Base-by-base conservation (phyloP, 2,329 filamentous ascomycete genomes). In the Pyricularia sp. region DNA sequence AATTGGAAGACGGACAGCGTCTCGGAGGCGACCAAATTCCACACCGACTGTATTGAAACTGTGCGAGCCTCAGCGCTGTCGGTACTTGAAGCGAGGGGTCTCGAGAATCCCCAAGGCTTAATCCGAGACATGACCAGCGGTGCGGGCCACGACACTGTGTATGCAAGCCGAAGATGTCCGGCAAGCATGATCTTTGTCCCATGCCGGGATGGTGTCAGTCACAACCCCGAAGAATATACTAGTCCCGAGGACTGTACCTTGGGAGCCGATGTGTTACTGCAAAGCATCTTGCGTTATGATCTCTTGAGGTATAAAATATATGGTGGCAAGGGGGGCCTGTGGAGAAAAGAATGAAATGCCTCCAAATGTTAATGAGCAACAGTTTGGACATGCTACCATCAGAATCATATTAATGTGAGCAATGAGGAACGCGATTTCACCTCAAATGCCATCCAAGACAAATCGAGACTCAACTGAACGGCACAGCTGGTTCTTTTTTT, bases 111-210 rank as follows among this genome's bases (percentile, higher is more conserved):
- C n/a, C 17, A 28, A 25, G 77, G 81, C 1, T 70, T 78, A 1
- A 69, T 70, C 67, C 73, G 78, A 5, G 76, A 77, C 14, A 78
- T 82, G 73, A 78, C 75, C n/a, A 81, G 79, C 67, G 80, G 80
- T 6, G 79, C 79, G 0, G 81, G 81, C 1, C 81, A 81, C 55
- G 81, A 80, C 72, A 88, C 84, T 72, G 87, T 89, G 6, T 87
- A 88, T 70, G 84, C 87, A 6, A 87, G 83, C 64, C 82, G 84
- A 71, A 79, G 81, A 55, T 86, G 85, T 64, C 88, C 88, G 20
- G 89, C 87, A 2, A 84, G 85, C 63, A 90, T 90, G 88, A 87
- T 90, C 31, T 90, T 90, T 72, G 85, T 89, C 23, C 87, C 87
- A 4, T 89, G 86, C 71, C 84, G 81, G 74, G 84, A 88, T 72